Evolutionary conservation across 768 basidiomycete species (phyloP).

Genomic region (Suillus variegatus): DNA sequence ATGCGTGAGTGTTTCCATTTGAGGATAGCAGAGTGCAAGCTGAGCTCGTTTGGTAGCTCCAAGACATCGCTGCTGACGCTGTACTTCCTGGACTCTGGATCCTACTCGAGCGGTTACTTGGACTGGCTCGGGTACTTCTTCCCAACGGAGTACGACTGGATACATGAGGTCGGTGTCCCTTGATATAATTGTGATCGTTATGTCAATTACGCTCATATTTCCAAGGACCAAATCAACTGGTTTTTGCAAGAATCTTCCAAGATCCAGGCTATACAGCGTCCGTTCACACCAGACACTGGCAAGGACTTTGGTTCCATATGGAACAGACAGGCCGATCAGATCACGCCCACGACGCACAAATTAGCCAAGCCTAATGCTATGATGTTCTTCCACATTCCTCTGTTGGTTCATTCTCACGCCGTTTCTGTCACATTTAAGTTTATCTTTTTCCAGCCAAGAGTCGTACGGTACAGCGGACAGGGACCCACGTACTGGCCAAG

Average conservation of each 20-base stretch:
- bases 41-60: slow-evolving; percentile 50
- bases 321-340: slow-evolving; percentile 62
- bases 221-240: slow-evolving; percentile 83
- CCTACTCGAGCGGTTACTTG: slow-evolving; percentile 62
- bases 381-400: slow-evolving; percentile 97
- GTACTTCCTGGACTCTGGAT: slow-evolving; percentile 89
- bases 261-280: slow-evolving; percentile 76
- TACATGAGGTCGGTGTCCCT: slow-evolving; percentile 55
- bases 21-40: slow-evolving; percentile 10
- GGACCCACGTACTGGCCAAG: slow-evolving; percentile 56
- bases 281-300: slow-evolving; percentile 76
- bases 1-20: slow-evolving; percentile 60
- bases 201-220: background rate
- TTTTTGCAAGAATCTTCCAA: slow-evolving; percentile 81
- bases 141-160: slow-evolving; percentile 85
- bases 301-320: slow-evolving; percentile 71
- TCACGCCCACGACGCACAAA: slow-evolving; percentile 51
- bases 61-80: slow-evolving; percentile 87
- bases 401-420: slow-evolving; percentile 49
- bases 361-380: slow-evolving; percentile 94
- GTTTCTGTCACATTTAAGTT: background rate
- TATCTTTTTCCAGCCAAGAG: slow-evolving; percentile 55
- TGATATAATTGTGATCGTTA: background rate
- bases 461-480: slow-evolving; percentile 71
- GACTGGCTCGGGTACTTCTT: slow-evolving; percentile 61